Base-by-base conservation (phyloP, 176 grass and related monocot species). In the Lolium multiflorum region DNA sequence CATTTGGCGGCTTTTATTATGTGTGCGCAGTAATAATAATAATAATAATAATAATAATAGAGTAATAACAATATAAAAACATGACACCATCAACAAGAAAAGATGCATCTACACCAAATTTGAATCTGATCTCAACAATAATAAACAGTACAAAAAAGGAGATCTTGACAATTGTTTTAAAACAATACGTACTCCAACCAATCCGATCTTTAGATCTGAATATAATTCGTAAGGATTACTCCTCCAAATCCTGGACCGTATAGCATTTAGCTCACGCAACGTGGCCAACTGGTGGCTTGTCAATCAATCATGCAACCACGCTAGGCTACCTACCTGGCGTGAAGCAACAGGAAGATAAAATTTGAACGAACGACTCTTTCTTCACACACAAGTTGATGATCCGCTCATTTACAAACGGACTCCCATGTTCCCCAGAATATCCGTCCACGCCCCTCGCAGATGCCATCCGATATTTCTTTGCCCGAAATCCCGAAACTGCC, bases 401-500 rank as follows among this genome's bases (percentile, higher is more conserved):
- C 20, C 18, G 20, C n/a, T 3, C 14, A 54, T 58, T 58, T n/a
- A n/a, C n/a, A 60, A 22, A 60, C 57, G 3, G 57, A 0, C 20
- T 60, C 20, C 57, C 57, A 60, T 60, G 57, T 60, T 60, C 57
- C 56, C 20, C 0, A 60, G 57, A 60, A 60, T 60, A 60, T 60
- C 57, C 57, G 20, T 9, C 20, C 56, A 7, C 18, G 20, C 56
- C 55, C 55, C 52, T 3, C 55, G 17, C 55, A 57, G 56, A 58
- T 58, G 56, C 18, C 54, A 57, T 57, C 56, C 56, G 56, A 58
- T 58, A 60, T 60, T 60, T 58, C 3, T 0, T 0, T 3, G 9
- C 12, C 24, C 24, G 22, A 74, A 85, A 85, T 82, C 3, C 77
- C 86, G 21, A 37, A 3, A 64, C 0, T 64, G 70, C 46, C 77